A percentile compares a stretch with the other conserved stretches of the same genome.
These are phyloP conservation scores for Nannochloris sp. DNA, from an alignment of 139 green algal genomes.

Conservation along the genomic window DNA sequence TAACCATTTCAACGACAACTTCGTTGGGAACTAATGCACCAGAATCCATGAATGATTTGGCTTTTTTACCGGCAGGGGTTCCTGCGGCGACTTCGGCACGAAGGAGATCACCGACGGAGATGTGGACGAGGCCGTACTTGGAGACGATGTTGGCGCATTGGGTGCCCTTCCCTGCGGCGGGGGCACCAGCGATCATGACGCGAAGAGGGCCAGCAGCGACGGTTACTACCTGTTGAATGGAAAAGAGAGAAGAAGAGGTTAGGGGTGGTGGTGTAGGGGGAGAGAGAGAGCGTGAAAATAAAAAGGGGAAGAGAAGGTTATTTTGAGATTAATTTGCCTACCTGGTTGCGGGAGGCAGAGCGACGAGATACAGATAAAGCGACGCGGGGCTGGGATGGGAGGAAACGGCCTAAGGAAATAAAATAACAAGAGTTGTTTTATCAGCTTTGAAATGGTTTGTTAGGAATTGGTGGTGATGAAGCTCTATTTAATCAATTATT, in stretches of 20 bases:
- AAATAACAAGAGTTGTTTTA: neutral
- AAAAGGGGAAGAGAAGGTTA: neutral
- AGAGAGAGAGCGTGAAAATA: neutral
- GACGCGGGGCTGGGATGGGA: neutral
- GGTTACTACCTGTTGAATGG: neutral
- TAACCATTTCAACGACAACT: slow-evolving; percentile 89
- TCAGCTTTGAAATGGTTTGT: neutral
- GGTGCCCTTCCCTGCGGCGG: slow-evolving; percentile 95
- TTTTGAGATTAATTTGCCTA: neutral
- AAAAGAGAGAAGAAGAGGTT: neutral
- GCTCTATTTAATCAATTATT: neutral
- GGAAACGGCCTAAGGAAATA: neutral
- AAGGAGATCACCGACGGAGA: slow-evolving; percentile 93
- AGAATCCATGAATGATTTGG: slow-evolving; percentile 90
- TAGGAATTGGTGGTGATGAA: neutral
- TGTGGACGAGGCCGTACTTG: slow-evolving; percentile 91
- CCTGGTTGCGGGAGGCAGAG: neutral
- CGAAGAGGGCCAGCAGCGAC: slow-evolving; percentile 33
- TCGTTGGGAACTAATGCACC: slow-evolving; percentile 93
- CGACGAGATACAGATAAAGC: neutral
- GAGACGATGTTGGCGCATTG: slow-evolving; percentile 83
- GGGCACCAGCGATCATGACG: slow-evolving; percentile 93
- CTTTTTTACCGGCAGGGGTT: slow-evolving; percentile 62
- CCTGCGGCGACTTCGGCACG: slow-evolving; percentile 86
- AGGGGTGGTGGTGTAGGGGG: neutral